A percentile compares a stretch with the other conserved stretches of the same genome.
phyloP scores from a whole-genome alignment of 176 grass and related monocot genomes.

The Oropetium thomaeum region DNA sequence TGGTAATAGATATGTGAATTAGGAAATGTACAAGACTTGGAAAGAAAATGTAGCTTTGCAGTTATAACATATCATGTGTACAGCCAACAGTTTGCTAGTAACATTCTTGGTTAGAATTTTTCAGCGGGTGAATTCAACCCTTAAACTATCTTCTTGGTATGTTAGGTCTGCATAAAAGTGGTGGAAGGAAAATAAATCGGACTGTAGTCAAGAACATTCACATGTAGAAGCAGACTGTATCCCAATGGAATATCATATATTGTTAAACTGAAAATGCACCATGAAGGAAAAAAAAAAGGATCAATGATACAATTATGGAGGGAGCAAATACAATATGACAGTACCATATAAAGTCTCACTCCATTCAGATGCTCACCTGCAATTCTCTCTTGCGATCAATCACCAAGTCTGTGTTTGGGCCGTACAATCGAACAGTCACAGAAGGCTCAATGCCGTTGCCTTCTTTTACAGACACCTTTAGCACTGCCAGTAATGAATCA shows the following conservation, averaged over 20 bases:
- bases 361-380: conserved; percentile 44
- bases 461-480: conserved; percentile 76
- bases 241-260: not conserved
- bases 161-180: not conserved
- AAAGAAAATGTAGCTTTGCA: not conserved
- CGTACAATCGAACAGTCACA: conserved; percentile 87
- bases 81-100: not conserved
- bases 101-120: not conserved
- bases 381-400: conserved; percentile 94
- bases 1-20: conserved; percentile 39
- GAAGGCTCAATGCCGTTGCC: conserved; percentile 31
- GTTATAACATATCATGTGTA: not conserved
- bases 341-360: not conserved
- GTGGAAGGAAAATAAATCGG: not conserved
- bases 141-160: not conserved
- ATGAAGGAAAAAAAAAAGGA: not conserved
- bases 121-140: not conserved
- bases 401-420: conserved; percentile 89
- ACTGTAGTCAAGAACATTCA: not conserved
- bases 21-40: conserved; percentile 26
- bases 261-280: not conserved
- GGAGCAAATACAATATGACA: not conserved
- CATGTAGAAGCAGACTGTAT: not conserved
- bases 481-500: conserved; percentile 47
- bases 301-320: conserved; percentile 2